Evolutionary conservation across 2,329 filamentous ascomycete species (phyloP).

Genomic region (Phialophora chinensis): DNA sequence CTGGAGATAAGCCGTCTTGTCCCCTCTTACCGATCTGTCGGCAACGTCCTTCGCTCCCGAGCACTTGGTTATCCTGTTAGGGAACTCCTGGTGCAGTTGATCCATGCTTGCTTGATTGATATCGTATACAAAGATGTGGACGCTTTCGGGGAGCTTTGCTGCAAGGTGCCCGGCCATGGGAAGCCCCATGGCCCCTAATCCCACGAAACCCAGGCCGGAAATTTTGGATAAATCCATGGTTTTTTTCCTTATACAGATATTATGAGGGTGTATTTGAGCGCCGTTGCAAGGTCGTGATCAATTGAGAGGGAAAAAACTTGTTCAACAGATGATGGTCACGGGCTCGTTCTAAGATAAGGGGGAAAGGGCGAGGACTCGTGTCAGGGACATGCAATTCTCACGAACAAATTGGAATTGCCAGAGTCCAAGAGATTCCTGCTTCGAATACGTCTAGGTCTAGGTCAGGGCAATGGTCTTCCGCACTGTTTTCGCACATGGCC

Average conservation of each 20-base stretch:
- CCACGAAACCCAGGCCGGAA: slow-evolving; percentile 54
- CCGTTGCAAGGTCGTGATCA: not conserved
- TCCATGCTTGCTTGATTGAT: slow-evolving; percentile 53
- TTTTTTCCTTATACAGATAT: not conserved
- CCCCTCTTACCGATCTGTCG: slow-evolving; percentile 53
- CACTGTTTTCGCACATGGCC: not conserved
- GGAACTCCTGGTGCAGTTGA: slow-evolving; percentile 50
- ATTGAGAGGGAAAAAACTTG: not conserved
- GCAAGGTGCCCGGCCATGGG: slow-evolving; percentile 60
- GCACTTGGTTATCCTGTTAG: slow-evolving; percentile 48
- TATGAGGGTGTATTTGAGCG: not conserved
- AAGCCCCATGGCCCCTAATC: slow-evolving; percentile 62
- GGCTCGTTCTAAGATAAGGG: not conserved
- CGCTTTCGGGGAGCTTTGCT: slow-evolving; percentile 52
- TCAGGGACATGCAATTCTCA: not conserved
- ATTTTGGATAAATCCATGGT: slow-evolving; percentile 31
- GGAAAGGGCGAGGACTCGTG: not conserved
- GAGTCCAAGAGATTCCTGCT: not conserved
- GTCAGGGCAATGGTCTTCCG: not conserved
- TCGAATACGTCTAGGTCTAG: not conserved
- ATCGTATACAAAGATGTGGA: slow-evolving; percentile 57
- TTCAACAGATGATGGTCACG: not conserved
- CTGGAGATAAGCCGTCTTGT: not conserved
- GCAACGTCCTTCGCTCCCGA: slow-evolving; percentile 56
- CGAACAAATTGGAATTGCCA: not conserved